Evolutionary conservation across 352 stramenopile species (phyloP), one percentile per base, ranked within the genome.

Genomic region (Globisporangium spiculum): DNA sequence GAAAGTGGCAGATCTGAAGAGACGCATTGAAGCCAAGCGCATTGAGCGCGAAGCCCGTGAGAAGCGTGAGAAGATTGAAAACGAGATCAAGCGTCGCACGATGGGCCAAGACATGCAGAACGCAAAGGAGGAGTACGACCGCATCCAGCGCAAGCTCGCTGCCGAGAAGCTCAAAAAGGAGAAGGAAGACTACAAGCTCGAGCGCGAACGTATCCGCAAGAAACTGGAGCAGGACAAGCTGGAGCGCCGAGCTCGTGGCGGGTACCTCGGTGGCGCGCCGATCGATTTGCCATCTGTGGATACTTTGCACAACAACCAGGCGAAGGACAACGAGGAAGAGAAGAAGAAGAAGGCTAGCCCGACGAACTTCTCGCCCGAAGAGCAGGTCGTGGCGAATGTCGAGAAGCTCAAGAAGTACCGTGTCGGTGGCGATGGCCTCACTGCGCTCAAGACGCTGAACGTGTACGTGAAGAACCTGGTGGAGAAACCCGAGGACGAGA

Each of bases 201-300:
- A 98, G 73, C 88, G 93, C 46, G 92, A 97, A 65, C 88, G 90
- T 8, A 71, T 98, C 22, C 90, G 89, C 57, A 83, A 82, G 65
- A 88, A 98, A 75, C 76, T 98, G 18, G 92, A 96, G 61, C 85
- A 95, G 71, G 93, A 98, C 73, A 98, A 98, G 78, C 80, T 89
- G 6, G 91, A 97, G 64, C 85, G 91, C 48, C 87, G 90, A 22
- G 89, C 90, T 30, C 84, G 89, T 46, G 82, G 85, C 26, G 93
- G 93, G 2, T 87, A 94, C 55, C 77, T 97, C 10, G 84, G 79
- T n/a, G 85, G 85, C 7, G 70, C 84, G 16, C 76, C 86, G 4
- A 83, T 91, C 32, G 83, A 94, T 44, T 26, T 90, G n/a, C 67
- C 75, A 7, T 66, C 76, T 14, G 53, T 79, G 30, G 73, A 79